A percentile compares a stretch with the other conserved stretches of the same genome.
Conservation (phyloP, 768 basidiomycete species). For the Tricholoma matsutake region DNA sequence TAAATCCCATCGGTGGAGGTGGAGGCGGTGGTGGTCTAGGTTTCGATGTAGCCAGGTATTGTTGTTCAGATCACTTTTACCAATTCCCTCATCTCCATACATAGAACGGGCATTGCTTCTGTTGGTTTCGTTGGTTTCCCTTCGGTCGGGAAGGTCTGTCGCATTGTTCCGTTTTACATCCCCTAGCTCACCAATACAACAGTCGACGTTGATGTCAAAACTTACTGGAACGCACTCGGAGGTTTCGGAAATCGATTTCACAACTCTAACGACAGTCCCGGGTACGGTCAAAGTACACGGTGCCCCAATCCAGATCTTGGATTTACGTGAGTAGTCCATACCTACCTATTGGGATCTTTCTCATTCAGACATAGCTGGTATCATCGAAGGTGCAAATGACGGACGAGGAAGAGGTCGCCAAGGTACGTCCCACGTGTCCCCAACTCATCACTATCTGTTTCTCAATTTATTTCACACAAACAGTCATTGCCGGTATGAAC, state of each 20-base stretch:
- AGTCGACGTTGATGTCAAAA: slow-evolving; percentile 95
- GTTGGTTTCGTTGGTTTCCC: slow-evolving; percentile 93
- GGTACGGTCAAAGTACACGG: slow-evolving; percentile 94
- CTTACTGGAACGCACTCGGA: slow-evolving; percentile 96
- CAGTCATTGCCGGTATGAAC: slow-evolving; percentile 75
- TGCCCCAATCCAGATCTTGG: slow-evolving; percentile 92
- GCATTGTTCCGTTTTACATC: background rate
- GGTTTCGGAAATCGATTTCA: slow-evolving; percentile 95
- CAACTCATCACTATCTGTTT: slow-evolving; percentile 11
- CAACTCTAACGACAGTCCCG: slow-evolving; percentile 91
- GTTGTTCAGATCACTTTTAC: slow-evolving; percentile 2
- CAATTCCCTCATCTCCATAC: background rate
- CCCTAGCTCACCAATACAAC: slow-evolving; percentile 1
- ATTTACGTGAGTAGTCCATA: slow-evolving; percentile 62
- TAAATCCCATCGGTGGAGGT: slow-evolving; percentile 68
- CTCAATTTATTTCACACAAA: background rate
- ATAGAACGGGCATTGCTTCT: slow-evolving; percentile 91
- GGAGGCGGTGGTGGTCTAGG: slow-evolving; percentile 87
- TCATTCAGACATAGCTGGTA: slow-evolving; percentile 64
- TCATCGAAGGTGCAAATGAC: slow-evolving; percentile 97
- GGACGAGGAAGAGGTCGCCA: slow-evolving; percentile 96
- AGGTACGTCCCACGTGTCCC: slow-evolving; percentile 42
- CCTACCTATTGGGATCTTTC: background rate
- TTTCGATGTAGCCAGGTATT: slow-evolving; percentile 87
- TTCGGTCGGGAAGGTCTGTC: slow-evolving; percentile 84